A percentile compares a stretch with the other conserved stretches of the same genome.
phyloP scores from a whole-genome alignment of 192 early-diverging fungal genomes.

The Pilobolus umbonatus region DNA sequence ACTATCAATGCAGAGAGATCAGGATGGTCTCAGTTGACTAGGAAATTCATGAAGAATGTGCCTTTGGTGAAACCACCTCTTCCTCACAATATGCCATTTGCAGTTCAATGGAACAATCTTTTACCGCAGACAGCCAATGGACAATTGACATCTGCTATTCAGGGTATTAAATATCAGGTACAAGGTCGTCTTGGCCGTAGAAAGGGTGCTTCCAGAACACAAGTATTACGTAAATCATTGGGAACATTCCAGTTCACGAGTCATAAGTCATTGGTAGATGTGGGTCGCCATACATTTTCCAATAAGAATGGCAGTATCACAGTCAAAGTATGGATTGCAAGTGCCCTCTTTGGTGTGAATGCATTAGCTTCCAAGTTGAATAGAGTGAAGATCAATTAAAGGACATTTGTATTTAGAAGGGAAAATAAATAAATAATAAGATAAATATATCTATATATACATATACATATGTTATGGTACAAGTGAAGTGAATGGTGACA shows the following conservation, averaged over 20 bases:
- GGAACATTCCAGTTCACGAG: conserved; percentile 41
- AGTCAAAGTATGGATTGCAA: conserved; percentile 38
- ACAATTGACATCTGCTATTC: conserved; percentile 33
- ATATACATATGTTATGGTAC: no score
- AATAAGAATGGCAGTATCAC: conserved; percentile 40
- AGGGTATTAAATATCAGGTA: conserved; percentile 39
- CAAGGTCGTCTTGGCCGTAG: conserved; percentile 33
- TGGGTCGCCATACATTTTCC: conserved; percentile 36
- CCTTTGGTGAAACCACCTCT: conserved; percentile 37
- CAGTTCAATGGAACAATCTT: conserved; percentile 33
- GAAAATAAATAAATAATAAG: conserved; percentile 6
- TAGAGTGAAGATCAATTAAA: conserved; percentile 6
- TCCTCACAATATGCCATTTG: conserved; percentile 30
- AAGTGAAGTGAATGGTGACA: background rate
- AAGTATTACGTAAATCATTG: conserved; percentile 31
- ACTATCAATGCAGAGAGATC: conserved; percentile 29
- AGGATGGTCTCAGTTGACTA: conserved; percentile 34
- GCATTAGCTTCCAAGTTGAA: conserved; percentile 25
- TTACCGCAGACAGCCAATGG: conserved; percentile 30
- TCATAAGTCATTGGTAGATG: conserved; percentile 34
- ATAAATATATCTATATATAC: no score
- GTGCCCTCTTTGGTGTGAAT: conserved; percentile 34
- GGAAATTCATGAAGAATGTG: conserved; percentile 36
- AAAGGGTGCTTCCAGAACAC: conserved; percentile 34
- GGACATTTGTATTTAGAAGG: background rate